Percentiles rank a stretch among this genome's conserved stretches.
These are phyloP conservation scores for Dentipellis sp. DNA, from an alignment of 768 basidiomycete species.

Conservation along the genomic window DNA sequence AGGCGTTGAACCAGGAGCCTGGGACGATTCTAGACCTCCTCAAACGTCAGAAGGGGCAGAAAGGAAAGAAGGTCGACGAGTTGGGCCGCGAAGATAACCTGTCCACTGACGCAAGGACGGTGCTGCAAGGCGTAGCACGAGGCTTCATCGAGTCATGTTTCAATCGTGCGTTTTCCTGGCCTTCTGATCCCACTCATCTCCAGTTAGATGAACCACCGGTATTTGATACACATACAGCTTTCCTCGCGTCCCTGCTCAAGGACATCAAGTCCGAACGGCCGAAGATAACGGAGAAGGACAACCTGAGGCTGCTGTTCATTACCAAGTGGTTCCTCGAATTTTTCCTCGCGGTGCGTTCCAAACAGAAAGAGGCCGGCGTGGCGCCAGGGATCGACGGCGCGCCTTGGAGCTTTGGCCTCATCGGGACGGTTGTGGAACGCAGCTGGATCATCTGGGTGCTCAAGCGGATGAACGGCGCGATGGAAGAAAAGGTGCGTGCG, in stretches of 20 bases:
- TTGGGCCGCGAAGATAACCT: constrained; percentile 60
- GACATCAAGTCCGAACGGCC: constrained; percentile 90
- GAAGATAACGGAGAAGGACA: constrained; percentile 92
- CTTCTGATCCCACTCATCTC: constrained; percentile 3
- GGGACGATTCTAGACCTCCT: constrained; percentile 60
- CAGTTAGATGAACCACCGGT: not conserved
- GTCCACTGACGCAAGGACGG: constrained; percentile 49
- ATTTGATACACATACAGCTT: constrained; percentile 41
- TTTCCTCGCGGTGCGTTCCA: constrained; percentile 49
- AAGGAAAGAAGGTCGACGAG: constrained; percentile 58
- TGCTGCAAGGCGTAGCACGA: constrained; percentile 60
- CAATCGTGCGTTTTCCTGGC: constrained; percentile 56
- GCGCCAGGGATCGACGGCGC: constrained; percentile 19
- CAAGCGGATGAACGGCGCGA: constrained; percentile 76
- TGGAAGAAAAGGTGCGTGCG: constrained; percentile 75
- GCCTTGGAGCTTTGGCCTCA: constrained; percentile 58
- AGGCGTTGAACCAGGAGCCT: constrained; percentile 63
- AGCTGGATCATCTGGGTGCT: constrained; percentile 88
- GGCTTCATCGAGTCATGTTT: constrained; percentile 79
- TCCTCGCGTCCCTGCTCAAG: constrained; percentile 75
- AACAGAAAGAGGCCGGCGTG: constrained; percentile 27
- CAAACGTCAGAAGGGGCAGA: constrained; percentile 41
- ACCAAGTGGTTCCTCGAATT: constrained; percentile 91
- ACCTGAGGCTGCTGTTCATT: constrained; percentile 79
- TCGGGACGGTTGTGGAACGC: constrained; percentile 81